phyloP scores from a whole-genome alignment of 108 stramenopile genomes.

The Cyclostephanos tholiformis region DNA sequence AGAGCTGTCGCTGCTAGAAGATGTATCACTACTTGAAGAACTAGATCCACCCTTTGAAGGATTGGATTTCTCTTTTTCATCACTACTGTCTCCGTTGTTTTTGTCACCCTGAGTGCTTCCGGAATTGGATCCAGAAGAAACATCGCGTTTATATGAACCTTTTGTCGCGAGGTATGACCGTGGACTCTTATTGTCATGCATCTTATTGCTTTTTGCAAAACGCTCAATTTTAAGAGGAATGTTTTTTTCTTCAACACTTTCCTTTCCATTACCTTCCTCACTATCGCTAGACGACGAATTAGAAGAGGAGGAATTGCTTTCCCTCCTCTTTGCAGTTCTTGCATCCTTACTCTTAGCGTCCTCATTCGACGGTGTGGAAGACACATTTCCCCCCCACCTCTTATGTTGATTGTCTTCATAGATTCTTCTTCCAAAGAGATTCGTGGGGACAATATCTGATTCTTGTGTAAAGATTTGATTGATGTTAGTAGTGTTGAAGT shows the following conservation, averaged over 20 bases:
- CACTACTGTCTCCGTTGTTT: background rate
- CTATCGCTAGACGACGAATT: conserved; percentile 17
- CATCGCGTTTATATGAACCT: background rate
- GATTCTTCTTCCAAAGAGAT: background rate
- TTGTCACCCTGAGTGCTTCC: background rate
- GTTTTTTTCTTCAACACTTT: background rate
- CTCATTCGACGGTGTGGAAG: background rate
- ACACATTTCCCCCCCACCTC: background rate
- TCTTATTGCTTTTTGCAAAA: background rate
- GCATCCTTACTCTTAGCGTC: background rate
- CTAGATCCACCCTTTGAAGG: conserved; percentile 5
- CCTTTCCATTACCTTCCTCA: conserved; percentile 8
- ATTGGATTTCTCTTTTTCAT: background rate
- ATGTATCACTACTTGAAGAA: conserved; percentile 13
- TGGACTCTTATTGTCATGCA: background rate
- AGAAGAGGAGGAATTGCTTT: conserved; percentile 8
- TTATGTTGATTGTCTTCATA: background rate
- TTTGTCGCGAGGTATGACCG: background rate
- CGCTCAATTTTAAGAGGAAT: background rate
- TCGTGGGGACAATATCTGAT: conserved; percentile 1
- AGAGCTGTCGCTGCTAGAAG: conserved; percentile 19
- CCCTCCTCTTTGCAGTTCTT: background rate
- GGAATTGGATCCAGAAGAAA: background rate
- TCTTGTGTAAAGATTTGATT: conserved; percentile 12
- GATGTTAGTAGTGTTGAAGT: background rate